Evolutionary conservation across 192 early-diverging fungal genomes (phyloP), one percentile per base, ranked within the genome.

Genomic region (Chytriomyces sp.): DNA sequence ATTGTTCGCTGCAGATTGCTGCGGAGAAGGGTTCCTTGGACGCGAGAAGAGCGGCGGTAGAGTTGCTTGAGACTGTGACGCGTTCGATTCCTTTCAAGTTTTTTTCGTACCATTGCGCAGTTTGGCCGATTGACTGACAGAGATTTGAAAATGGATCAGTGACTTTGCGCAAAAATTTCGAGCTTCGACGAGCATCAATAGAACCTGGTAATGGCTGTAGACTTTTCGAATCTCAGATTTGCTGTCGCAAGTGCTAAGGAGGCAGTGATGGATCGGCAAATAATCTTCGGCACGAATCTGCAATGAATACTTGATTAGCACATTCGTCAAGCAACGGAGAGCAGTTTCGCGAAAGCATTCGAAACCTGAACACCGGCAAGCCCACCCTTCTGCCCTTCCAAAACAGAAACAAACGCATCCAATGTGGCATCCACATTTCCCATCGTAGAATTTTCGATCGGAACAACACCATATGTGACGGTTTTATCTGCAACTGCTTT

Each of bases 361-460:
- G 35, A 35, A 35, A 35, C 35, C 35, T 35, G 35, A 35, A 35
- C 35, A 35, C 35, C 35, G 35, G 35, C 35, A 35, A 35, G 35
- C 2, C 35, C 35, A 35, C 35, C 35, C 35, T 35, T 35, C 35
- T 35, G 35, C 35, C n/a, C 59, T 7, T 66, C 68, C 49, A 45
- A 81, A 20, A 85, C 85, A 28, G 87, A 82, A 48, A 93, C 82
- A 72, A 97, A 92, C 61, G 84, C 79, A 76, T 98, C 96, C 20
- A 98, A 82, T 0, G 97, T 96, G 62, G 92, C 83, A 7, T 91
- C 88, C 4, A 98, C 97, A 10, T 89, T 88, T 49, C 97, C 97
- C 68, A 75, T 74, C 20, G 91, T 93, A 8, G 96, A 97, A 83
- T 98, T 98, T 80, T 98, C 97, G 80, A 96, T 94, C 2, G 97